Evolutionary conservation across 495 filamentous ascomycete species (phyloP).

Genomic region (Penicillium psychrofluorescens): DNA sequence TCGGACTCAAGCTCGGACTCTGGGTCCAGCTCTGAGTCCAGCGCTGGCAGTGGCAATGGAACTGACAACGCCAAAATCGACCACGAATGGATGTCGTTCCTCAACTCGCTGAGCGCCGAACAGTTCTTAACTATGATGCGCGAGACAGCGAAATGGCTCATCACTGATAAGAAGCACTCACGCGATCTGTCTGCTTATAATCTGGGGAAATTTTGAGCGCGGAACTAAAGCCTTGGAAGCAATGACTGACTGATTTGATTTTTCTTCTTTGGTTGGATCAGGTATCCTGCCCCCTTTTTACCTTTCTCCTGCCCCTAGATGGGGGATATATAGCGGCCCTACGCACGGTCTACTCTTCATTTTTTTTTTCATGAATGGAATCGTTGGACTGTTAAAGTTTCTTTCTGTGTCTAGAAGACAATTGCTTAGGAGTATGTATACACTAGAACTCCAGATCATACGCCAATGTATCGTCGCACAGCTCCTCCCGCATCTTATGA

Average conservation of each 20-base stretch:
- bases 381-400: background rate
- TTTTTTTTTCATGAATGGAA: background rate
- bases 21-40: background rate
- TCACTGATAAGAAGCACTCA: slow-evolving; percentile 31
- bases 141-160: slow-evolving; percentile 30
- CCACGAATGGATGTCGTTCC: slow-evolving; percentile 24
- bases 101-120: slow-evolving; percentile 29
- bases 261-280: slow-evolving; percentile 5
- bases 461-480: slow-evolving; percentile 38
- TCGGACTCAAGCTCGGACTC: background rate
- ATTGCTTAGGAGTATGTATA: no score
- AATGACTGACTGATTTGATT: slow-evolving; percentile 6
- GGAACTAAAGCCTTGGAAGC: slow-evolving; percentile 6
- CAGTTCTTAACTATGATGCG: slow-evolving; percentile 27
- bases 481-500: slow-evolving; percentile 33
- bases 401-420: no score
- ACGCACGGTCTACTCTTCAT: background rate
- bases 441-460: slow-evolving; percentile 37
- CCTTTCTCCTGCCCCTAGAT: background rate
- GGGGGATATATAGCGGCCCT: slow-evolving; percentile 6
- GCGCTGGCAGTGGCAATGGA: background rate
- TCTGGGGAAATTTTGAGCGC: background rate
- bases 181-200: slow-evolving; percentile 24
- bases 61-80: slow-evolving; percentile 7
- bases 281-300: slow-evolving; percentile 6